Evolutionary conservation across 257 asterid species (phyloP).

Genomic region (Solanum tarapatanum): DNA sequence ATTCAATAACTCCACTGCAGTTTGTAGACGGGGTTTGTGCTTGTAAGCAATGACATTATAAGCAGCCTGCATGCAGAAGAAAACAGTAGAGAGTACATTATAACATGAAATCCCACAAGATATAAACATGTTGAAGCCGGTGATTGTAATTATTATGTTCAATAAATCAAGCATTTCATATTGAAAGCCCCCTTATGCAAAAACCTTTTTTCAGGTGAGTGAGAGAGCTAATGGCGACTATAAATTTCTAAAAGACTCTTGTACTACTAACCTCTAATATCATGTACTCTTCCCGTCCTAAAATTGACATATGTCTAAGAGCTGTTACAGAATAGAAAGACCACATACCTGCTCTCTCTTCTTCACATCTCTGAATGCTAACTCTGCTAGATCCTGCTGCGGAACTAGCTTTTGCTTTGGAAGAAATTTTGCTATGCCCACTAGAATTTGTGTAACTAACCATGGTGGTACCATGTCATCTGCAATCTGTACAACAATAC

Average conservation of each 20-base stretch:
- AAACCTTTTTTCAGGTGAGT: neutral
- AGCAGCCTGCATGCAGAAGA: conserved; percentile 30
- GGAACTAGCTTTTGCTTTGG: conserved; percentile 85
- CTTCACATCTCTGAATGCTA: conserved; percentile 62
- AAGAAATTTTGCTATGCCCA: conserved; percentile 63
- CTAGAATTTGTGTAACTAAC: conserved; percentile 51
- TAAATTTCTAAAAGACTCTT: neutral
- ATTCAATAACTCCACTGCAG: conserved; percentile 75
- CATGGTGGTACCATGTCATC: conserved; percentile 82
- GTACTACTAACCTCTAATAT: neutral
- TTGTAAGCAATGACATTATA: conserved; percentile 64
- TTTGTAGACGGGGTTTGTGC: conserved; percentile 72
- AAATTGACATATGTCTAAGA: neutral
- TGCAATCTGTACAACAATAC: conserved; percentile 47
- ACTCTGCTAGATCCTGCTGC: conserved; percentile 52
- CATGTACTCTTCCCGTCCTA: neutral
- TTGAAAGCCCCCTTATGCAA: neutral
- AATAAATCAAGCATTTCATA: neutral
- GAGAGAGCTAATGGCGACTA: neutral
- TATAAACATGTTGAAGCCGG: neutral
- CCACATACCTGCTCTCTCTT: conserved; percentile 51
- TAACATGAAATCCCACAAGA: neutral
- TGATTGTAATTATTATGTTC: neutral
- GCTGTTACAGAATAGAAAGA: conserved; percentile 1
- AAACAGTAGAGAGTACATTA: neutral